Percentiles rank a stretch among this genome's conserved stretches.
phyloP scores from a whole-genome alignment of 352 stramenopile genomes.

The Globisporangium irregulare region DNA sequence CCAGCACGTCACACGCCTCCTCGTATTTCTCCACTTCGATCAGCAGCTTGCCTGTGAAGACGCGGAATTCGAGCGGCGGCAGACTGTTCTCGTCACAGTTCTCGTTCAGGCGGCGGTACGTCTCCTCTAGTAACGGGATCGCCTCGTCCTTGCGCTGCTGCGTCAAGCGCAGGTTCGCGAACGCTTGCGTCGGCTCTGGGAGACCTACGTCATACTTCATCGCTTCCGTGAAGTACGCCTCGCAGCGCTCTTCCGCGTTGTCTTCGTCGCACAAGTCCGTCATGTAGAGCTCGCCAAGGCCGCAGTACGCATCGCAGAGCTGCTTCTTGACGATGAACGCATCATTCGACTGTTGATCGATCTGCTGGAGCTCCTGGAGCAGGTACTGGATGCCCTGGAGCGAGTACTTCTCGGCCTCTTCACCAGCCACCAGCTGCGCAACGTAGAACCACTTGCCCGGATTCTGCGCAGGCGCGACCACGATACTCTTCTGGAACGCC shows the following conservation, averaged over 20 bases:
- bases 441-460: conserved; percentile 86
- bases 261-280: conserved; percentile 94
- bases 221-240: conserved; percentile 87
- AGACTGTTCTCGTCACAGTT: conserved; percentile 66
- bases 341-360: conserved; percentile 41
- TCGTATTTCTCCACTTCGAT: conserved; percentile 87
- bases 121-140: conserved; percentile 87
- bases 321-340: conserved; percentile 83
- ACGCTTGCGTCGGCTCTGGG: conserved; percentile 92
- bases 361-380: conserved; percentile 46
- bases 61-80: conserved; percentile 84
- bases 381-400: conserved; percentile 71
- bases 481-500: conserved; percentile 71
- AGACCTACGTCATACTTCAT: conserved; percentile 89
- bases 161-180: conserved; percentile 93
- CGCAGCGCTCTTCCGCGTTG: conserved; percentile 92
- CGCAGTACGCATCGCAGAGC: conserved; percentile 93
- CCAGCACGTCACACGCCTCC: conserved; percentile 75
- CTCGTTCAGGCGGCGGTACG: conserved; percentile 87
- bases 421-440: conserved; percentile 68
- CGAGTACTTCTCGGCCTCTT: conserved; percentile 70
- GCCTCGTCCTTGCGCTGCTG: conserved; percentile 91
- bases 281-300: conserved; percentile 96
- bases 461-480: conserved; percentile 65
- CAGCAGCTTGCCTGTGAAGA: conserved; percentile 77